phyloP scores from a whole-genome alignment of 257 asterid species.

The Jaltomata sinuosa region DNA sequence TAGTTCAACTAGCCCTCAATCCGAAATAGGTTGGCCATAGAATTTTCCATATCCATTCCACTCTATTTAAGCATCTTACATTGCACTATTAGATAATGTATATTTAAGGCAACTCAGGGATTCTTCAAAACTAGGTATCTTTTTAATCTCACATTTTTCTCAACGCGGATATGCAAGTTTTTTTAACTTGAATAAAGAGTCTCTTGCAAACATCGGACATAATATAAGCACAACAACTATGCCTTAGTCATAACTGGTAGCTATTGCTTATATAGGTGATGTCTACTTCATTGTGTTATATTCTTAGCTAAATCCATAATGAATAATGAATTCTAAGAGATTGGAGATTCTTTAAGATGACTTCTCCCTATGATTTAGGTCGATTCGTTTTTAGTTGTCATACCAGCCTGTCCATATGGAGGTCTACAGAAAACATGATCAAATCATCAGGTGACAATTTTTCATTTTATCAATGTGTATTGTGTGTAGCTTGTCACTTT shows the following conservation, averaged over 20 bases:
- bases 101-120: not conserved
- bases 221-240: not conserved
- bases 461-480: not conserved
- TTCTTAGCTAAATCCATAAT: not conserved
- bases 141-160: not conserved
- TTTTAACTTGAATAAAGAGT: not conserved
- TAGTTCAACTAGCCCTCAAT: not conserved
- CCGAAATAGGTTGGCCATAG: not conserved
- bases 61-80: not conserved
- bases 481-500: not conserved
- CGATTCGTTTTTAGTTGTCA: not conserved
- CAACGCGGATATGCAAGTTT: not conserved
- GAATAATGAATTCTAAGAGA: not conserved
- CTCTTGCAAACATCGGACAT: not conserved
- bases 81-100: not conserved
- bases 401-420: not conserved
- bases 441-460: not conserved
- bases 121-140: not conserved
- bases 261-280: not conserved
- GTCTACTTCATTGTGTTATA: not conserved
- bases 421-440: not conserved
- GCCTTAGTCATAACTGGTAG: not conserved
- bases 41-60: not conserved
- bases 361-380: not conserved
- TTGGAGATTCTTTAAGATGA: not conserved